Evolutionary conservation across 176 grass and related monocot genomes (phyloP).

Genomic region (Ananas comosus): DNA sequence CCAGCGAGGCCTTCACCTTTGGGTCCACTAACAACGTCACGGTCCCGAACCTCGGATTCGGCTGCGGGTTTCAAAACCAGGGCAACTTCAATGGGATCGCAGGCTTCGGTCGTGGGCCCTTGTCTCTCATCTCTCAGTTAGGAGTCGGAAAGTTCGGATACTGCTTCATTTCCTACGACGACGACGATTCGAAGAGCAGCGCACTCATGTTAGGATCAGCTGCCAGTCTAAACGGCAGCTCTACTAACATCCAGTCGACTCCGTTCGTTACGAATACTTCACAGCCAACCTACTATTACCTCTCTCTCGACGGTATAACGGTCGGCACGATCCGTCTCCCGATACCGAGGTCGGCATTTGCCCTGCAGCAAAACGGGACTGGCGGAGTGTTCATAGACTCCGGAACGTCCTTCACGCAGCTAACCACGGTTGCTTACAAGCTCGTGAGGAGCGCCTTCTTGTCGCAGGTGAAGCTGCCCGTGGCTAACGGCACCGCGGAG

Average conservation of each 20-base stretch:
- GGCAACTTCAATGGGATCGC: constrained; percentile 37
- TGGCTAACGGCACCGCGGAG: constrained; percentile 8
- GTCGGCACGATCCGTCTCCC: constrained; percentile 14
- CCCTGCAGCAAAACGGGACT: not conserved
- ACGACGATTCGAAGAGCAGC: constrained; percentile 19
- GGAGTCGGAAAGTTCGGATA: constrained; percentile 47
- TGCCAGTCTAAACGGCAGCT: constrained; percentile 24
- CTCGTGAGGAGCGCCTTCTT: constrained; percentile 25
- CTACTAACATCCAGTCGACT: constrained; percentile 12
- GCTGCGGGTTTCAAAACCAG: constrained; percentile 25
- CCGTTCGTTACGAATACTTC: constrained; percentile 1
- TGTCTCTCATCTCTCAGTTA: constrained; percentile 51
- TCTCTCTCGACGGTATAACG: constrained; percentile 24
- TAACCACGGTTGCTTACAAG: constrained; percentile 19
- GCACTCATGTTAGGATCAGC: constrained; percentile 40
- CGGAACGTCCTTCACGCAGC: constrained; percentile 20
- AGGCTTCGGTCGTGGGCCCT: constrained; percentile 30
- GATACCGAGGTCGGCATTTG: not conserved
- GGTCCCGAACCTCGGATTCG: constrained; percentile 24
- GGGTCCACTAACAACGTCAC: not conserved
- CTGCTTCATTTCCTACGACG: constrained; percentile 32
- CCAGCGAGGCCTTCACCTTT: constrained; percentile 58
- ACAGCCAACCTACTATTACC: constrained; percentile 23
- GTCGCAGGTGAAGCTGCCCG: constrained; percentile 16
- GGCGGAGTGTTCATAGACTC: not conserved